phyloP scores from a whole-genome alignment of 2,329 filamentous ascomycete species.

The Stachybotrys chartarum region DNA sequence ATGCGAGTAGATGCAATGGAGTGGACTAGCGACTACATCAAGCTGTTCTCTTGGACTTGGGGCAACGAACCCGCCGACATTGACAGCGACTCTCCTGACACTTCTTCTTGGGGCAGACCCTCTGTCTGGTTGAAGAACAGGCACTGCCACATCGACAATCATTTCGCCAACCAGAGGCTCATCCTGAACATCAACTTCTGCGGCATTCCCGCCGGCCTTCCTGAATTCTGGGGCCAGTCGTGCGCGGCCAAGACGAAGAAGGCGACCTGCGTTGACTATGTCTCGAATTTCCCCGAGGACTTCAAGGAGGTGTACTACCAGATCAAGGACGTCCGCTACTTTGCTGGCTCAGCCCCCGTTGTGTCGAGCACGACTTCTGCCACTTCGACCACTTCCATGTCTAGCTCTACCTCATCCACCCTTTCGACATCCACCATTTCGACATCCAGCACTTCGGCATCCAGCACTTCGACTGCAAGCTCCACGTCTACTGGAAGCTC shows the following conservation, averaged over 20 bases:
- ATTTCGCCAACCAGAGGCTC: constrained; percentile 62
- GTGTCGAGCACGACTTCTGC: constrained; percentile 13
- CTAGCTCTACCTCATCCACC: constrained; percentile 4
- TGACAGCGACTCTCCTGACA: constrained; percentile 43
- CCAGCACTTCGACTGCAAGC: constrained; percentile 1
- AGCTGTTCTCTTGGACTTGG: constrained; percentile 32
- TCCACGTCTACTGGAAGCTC: constrained; percentile 4
- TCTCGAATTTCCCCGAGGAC: constrained; percentile 24
- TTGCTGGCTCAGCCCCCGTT: constrained; percentile 10
- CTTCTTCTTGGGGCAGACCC: constrained; percentile 58
- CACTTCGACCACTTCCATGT: constrained; percentile 5
- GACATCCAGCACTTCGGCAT: constrained; percentile 3
- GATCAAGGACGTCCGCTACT: constrained; percentile 34
- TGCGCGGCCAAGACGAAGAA: constrained; percentile 17
- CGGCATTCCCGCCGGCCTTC: constrained; percentile 55
- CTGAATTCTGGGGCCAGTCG: constrained; percentile 15
- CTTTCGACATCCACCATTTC: constrained; percentile 2
- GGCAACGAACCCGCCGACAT: constrained; percentile 25
- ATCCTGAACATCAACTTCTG: constrained; percentile 71
- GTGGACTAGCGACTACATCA: constrained; percentile 32
- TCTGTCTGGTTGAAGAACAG: constrained; percentile 49
- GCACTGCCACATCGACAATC: constrained; percentile 54
- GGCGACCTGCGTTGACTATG: constrained; percentile 26
- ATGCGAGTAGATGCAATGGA: constrained; percentile 27
- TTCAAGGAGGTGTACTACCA: constrained; percentile 35